Evolutionary conservation across 352 stramenopile genomes (phyloP), one percentile per base, ranked within the genome.

Genomic region (Pythium phragmiticola): DNA sequence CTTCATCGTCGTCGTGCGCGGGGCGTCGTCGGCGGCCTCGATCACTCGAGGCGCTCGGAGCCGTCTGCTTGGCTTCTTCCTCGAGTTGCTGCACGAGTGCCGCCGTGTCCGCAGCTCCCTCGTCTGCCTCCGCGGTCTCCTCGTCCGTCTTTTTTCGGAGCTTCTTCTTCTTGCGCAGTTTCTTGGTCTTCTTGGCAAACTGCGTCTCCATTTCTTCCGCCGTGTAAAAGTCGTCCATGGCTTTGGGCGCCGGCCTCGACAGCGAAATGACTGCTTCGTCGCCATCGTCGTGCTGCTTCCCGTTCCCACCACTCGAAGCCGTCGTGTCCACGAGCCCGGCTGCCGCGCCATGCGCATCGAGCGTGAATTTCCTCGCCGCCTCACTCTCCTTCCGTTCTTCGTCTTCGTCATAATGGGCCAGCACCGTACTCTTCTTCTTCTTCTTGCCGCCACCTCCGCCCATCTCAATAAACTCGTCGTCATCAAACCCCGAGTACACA

Each of bases 391-490:
- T 60, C 17, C 70, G 69, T 28, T 96, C 84, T 19, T 87, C 72
- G 2, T 96, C 87, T 63, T 96, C 84, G 54, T 97, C 89, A 65
- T 97, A 97, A n/a, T 97, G 90, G 0, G 82, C 75, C 41, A 97
- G 52, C 28, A 97, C 54, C 26, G 79, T 81, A 0, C 41, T 57
- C 13, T 72, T 69, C 60, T 63, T 71, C 49, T 79, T 82, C 45
- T 70, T 77, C 42, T 69, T 72, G 60, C 81, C 80, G 9, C 60
- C 39, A 17, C 56, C 42, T 21, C 37, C 47, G 12, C 82, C 76
- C 61, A 92, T 75, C 58, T 92, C 79, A 63, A 98, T 81, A 72
- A 99, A 99, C 74, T 99, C 97, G 62, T 98, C 95, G 73, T 99
- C 96, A 72, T 99, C 97, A 66, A 94, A 98, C 0, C 90, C 97